These are phyloP conservation scores for Flaveria robusta DNA, from an alignment of 129 eudicot genomes.

Conservation along the genomic window DNA sequence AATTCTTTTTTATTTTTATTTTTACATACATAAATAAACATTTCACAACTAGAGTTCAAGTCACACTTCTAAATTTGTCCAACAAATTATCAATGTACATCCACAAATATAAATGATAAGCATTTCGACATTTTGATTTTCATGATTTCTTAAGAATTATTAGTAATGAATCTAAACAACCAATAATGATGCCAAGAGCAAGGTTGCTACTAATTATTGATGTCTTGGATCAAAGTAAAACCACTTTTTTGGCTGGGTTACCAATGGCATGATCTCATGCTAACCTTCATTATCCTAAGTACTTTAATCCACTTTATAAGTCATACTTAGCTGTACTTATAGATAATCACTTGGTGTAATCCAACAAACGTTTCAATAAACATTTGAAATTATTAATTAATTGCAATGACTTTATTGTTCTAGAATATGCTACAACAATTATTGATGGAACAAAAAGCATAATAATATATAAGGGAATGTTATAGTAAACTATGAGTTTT, in stretches of 20 bases:
- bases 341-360: conserved; percentile 38
- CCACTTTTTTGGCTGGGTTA: conserved; percentile 39
- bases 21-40: background rate
- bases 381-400: conserved; percentile 19
- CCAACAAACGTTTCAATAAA: conserved; percentile 30
- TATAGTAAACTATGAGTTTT: too few relatives aligned
- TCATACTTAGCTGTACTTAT: conserved; percentile 40
- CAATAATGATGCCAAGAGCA: conserved; percentile 34
- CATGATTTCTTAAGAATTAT: conserved; percentile 16
- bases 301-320: conserved; percentile 40
- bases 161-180: conserved; percentile 36
- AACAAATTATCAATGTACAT: background rate
- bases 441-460: conserved; percentile 18
- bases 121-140: background rate
- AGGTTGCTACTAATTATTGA: conserved; percentile 34
- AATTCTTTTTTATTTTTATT: background rate
- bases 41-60: background rate
- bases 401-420: conserved; percentile 29
- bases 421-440: conserved; percentile 32
- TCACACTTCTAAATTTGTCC: background rate
- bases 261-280: conserved; percentile 38
- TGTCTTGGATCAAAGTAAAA: conserved; percentile 35
- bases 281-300: conserved; percentile 38
- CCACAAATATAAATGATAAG: background rate
- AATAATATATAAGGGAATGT: background rate